Base-by-base conservation (phyloP, 2,329 filamentous ascomycete species). In the Microdochium trichocladiopsis region DNA sequence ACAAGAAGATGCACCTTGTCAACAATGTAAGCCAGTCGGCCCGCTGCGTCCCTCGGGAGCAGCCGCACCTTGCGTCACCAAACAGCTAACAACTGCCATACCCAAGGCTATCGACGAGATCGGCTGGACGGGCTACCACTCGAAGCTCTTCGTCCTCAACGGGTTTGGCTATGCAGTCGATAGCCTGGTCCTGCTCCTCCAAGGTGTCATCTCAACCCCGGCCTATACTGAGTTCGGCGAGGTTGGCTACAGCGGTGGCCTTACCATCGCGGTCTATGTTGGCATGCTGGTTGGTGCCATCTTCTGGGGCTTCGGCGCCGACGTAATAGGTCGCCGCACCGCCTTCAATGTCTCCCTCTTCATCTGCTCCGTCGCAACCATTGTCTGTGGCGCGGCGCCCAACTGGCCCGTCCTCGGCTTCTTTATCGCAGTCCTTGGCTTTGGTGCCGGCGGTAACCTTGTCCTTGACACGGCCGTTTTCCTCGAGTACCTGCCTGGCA, bases 341-440 rank as follows among this genome's bases (percentile, higher is more conserved):
- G 85, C 86, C 4, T 90, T 89, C 70, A 88, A 88, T 60, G 68
- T 80, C 22, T 83, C 81, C 2, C 71, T 88, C 11, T 76, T 88
- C 59, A 72, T 87, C 52, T 84, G 79, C 60, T 78, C 80, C 3
- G 63, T 81, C 5, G 83, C 84, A 49, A 78, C 77, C 25, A 80
- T 88, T 51, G 69, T 87, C 1, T 86, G 84, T 1, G 87, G 86
- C 3, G 82, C 79, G 1, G 77, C 81, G 53, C 86, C 86, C 2
- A 86, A 76, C 56, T 91, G 84, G 83, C 69, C 77, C 2, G 77
- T 79, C 0, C 72, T 89, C 12, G 83, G 80, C 0, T 65, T 86
- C 22, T 87, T 88, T 60, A 76, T 86, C 25, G 78, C 77, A 12
- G 64, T 88, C 45, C 71, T 80, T 28, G 78, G 82, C 2, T 88